These are phyloP conservation scores for Pythium chondricola DNA, from an alignment of 352 stramenopile species.

Conservation along the genomic window DNA sequence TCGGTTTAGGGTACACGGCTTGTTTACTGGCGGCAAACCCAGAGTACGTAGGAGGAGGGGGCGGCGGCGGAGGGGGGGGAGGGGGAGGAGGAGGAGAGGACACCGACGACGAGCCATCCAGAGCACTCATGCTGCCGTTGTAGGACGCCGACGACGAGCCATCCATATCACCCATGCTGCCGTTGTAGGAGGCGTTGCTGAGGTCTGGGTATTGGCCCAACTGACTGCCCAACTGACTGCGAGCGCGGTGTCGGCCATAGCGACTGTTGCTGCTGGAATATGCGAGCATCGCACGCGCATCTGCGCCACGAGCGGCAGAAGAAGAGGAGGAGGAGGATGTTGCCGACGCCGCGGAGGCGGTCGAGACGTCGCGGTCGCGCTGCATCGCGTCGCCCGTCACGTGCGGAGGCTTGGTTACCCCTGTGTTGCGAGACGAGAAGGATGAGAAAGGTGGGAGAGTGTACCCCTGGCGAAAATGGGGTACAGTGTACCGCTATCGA, in stretches of 20 bases:
- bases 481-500: background rate
- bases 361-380: slow-evolving; percentile 14
- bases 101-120: background rate
- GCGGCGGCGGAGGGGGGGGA: slow-evolving; percentile 9
- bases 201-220: slow-evolving; percentile 13
- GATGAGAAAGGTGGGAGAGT: slow-evolving; percentile 3
- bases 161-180: slow-evolving; percentile 2
- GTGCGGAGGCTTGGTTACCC: background rate
- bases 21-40: too few relatives aligned
- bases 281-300: slow-evolving; percentile 2
- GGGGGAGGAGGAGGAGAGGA: slow-evolving; percentile 9
- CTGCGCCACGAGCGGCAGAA: background rate
- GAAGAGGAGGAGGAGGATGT: slow-evolving; percentile 1
- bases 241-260: slow-evolving; percentile 18
- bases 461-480: background rate
- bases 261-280: slow-evolving; percentile 20
- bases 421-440: background rate
- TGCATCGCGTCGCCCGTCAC: background rate
- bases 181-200: background rate
- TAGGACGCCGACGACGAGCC: background rate
- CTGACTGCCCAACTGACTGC: slow-evolving; percentile 20
- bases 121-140: slow-evolving; percentile 3
- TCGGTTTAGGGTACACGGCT: too few relatives aligned
- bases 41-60: background rate
- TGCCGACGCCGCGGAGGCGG: slow-evolving; percentile 8